Evolutionary conservation across 2,329 filamentous ascomycete genomes (phyloP).

Genomic region (Fusarium liriodendri): DNA sequence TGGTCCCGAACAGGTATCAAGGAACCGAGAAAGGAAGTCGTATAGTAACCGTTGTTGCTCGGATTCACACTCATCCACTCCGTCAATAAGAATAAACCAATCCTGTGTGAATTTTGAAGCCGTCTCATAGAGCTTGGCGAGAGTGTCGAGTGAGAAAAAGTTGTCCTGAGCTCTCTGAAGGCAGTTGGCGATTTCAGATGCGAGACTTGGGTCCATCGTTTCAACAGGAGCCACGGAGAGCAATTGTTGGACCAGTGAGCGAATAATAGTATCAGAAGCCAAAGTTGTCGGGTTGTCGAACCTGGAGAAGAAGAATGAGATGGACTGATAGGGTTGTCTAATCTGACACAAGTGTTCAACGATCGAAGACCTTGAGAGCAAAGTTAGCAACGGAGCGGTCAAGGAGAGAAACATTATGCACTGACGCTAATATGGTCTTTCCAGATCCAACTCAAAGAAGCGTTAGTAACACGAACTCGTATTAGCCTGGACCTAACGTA

Average conservation of each 20-base stretch:
- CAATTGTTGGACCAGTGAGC: slow-evolving; percentile 2
- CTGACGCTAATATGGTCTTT: slow-evolving; percentile 26
- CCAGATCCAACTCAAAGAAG: slow-evolving; percentile 25
- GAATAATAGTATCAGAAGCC: background rate
- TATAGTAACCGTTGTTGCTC: background rate
- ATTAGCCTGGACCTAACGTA: background rate
- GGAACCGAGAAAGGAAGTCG: background rate
- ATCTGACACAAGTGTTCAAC: background rate
- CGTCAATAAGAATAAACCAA: slow-evolving; percentile 17
- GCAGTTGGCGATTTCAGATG: background rate
- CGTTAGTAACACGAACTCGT: background rate
- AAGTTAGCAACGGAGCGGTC: background rate
- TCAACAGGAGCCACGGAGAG: background rate
- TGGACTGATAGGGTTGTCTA: background rate
- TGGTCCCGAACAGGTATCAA: background rate
- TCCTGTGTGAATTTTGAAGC: background rate
- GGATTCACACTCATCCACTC: slow-evolving; percentile 11
- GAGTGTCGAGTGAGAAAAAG: background rate
- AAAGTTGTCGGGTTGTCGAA: slow-evolving; percentile 9
- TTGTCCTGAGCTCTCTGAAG: background rate
- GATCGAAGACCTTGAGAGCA: background rate
- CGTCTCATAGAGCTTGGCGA: background rate
- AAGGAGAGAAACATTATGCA: background rate
- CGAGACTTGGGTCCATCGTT: background rate
- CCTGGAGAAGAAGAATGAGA: slow-evolving; percentile 15